Evolutionary conservation across 2,329 filamentous ascomycete genomes (phyloP), one percentile per base, ranked within the genome.

Genomic region (Phialophora verrucosa): DNA sequence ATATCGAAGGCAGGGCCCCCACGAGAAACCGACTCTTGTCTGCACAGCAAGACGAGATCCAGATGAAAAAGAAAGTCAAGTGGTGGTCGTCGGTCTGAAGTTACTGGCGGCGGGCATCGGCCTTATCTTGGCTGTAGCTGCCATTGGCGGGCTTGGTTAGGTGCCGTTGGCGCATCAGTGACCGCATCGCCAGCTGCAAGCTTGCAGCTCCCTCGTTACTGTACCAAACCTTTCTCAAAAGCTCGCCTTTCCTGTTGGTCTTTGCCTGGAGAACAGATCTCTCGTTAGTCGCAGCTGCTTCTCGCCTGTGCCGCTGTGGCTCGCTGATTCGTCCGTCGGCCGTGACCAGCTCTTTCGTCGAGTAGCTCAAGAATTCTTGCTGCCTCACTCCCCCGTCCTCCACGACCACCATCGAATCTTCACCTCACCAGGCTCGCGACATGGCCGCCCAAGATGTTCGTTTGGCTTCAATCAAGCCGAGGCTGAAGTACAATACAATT

Each of bases 401-500:
- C n/a, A 42, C 57, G 25, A 23, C 50, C 31, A 25, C 59, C 38
- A 17, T 51, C 35, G 32, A 64, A 64, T 42, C 44, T 20, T 32
- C 64, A 32, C 35, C 57, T 27, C 60, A 27, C 57, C 47, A 61
- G 63, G 59, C 65, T 51, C 59, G 59, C 64, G 63, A 44, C 63
- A 72, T 72, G 70, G 70, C 71, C 71, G 78, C 78, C 55, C 75
- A 79, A 57, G 73, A 79, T 71, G 81, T 82, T 69, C 78, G 81
- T 73, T 82, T 83, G 81, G 77, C 77, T 71, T 77, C 78, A 74
- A 81, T 91, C 78, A 86, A 88, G 77, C 89, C 89, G 73, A 84
- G 89, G 78, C 86, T 98, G 82, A 89, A 91, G 76, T 99, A 99
- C 88, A 99, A 99, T 85, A 99, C 95, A 75, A 93, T 99, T 78